Evolutionary conservation across 176 grass and related monocot species (phyloP), one percentile per base, ranked within the genome.

Genomic region (Avena insularis): DNA sequence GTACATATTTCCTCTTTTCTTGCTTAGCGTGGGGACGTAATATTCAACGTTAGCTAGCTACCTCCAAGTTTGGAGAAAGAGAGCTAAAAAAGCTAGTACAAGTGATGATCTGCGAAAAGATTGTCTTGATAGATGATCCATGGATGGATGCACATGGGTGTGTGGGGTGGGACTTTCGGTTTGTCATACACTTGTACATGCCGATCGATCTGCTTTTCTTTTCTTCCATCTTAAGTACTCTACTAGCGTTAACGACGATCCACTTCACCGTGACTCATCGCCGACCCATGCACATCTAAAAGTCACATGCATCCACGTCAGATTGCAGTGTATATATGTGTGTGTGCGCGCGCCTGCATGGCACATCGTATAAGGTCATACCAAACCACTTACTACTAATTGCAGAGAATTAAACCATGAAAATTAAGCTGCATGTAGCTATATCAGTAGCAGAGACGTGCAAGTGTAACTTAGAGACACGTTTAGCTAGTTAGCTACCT

Each of bases 111-210:
- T 87, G 0, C 27, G 75, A 76, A 58, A 74, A 82, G 16, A 35
- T 9, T 54, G 40, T 5, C 40, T 43, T 43, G 69, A 56, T 5
- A 46, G 78, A 47, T 54, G 46, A 43, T 43, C 40, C 46, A 47
- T 43, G 40, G 40, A 43, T 43, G 10, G 38, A 36, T 12, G 71
- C 88, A 90, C 67, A 77, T 90, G 50, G 79, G 45, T 35, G 43
- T 58, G 88, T 86, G 86, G 78, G 88, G 53, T 53, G 53, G 35
- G 51, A 89, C 75, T 88, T 65, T 78, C 11, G 48, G 23, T 17
- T 75, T 75, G 23, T 49, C 71, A 51, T 75, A 68, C 64, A 29
- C 12, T 38, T 64, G 1, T 38, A 75, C 72, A 75, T 29, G 71
- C 29, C 71, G 20, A 27, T 74, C 1, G 10, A 19, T 67, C 71